phyloP scores from a whole-genome alignment of 768 basidiomycete genomes.

The Suillus subaureus region DNA sequence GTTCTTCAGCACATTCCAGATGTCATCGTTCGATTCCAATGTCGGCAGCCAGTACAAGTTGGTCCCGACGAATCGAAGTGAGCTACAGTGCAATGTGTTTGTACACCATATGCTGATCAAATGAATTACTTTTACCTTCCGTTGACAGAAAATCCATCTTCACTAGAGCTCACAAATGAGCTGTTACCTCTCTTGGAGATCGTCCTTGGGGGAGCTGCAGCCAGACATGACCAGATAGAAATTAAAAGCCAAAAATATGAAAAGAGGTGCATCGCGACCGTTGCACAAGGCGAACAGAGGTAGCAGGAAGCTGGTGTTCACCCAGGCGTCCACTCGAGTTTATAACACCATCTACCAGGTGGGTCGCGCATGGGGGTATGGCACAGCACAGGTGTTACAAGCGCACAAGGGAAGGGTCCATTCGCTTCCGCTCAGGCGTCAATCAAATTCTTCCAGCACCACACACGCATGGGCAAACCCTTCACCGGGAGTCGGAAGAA shows the following conservation, averaged over 20 bases:
- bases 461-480: background rate
- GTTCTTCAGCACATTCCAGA: constrained; percentile 52
- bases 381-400: background rate
- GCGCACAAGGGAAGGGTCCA: background rate
- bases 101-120: background rate
- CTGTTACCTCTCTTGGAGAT: constrained; percentile 31
- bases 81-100: background rate
- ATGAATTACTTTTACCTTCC: constrained; percentile 42
- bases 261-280: background rate
- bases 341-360: background rate
- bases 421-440: constrained; percentile 1
- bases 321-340: background rate
- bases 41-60: constrained; percentile 63
- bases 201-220: constrained; percentile 36
- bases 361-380: background rate
- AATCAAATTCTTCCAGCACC: background rate
- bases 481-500: background rate
- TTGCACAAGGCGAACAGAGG: background rate
- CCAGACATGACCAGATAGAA: constrained; percentile 4
- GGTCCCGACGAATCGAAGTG: constrained; percentile 41
- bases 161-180: constrained; percentile 48
- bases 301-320: background rate
- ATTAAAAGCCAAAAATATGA: background rate
- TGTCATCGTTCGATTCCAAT: constrained; percentile 44
- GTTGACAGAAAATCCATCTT: constrained; percentile 53